Evolutionary conservation across 2,329 filamentous ascomycete genomes (phyloP), one percentile per base, ranked within the genome.

Genomic region (Falciphora oryzae): DNA sequence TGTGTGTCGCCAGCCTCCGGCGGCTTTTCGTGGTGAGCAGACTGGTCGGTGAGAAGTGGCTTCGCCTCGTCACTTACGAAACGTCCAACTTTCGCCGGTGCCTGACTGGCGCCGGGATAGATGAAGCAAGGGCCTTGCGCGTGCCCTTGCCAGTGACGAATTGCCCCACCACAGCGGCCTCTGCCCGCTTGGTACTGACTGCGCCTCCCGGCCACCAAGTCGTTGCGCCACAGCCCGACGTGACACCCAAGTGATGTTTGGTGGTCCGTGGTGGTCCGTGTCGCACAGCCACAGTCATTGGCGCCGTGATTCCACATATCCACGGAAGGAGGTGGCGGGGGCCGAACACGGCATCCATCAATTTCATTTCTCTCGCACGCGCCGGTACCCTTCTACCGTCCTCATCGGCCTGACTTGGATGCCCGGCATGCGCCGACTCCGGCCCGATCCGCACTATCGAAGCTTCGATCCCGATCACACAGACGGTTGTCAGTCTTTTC

Each of bases 31-130:
- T 22, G 44, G 44, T 53, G 44, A 25, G 7, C 5, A 10, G 44
- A 31, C 44, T 53, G 57, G 31, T 44, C 28, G 32, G 53, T 29
- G 53, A 32, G 32, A 29, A 25, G 57, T 60, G 14, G 64, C 59
- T 63, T 63, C 53, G 65, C 58, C 59, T 53, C 64, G 50, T 62
- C 65, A 61, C 65, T 64, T 64, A 59, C 61, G 65, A 65, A 65
- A 65, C 65, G 38, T 61, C 38, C 29, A 59, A 28, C 53, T 64
- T 63, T 57, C 63, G 62, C 31, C 64, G 65, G 62, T 65, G 65
- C 65, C 65, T 65, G 65, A 65, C 65, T 53, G 44, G 44, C 44
- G 44, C 44, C 44, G 44, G 44, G 44, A 53, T 53, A 6, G 57
- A 57, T 63, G 62, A 38, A 58, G 62, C 44, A 28, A 22, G 44